Evolutionary conservation across 257 asterid species (phyloP), one percentile per base, ranked within the genome.

Genomic region (Lantana camara): DNA sequence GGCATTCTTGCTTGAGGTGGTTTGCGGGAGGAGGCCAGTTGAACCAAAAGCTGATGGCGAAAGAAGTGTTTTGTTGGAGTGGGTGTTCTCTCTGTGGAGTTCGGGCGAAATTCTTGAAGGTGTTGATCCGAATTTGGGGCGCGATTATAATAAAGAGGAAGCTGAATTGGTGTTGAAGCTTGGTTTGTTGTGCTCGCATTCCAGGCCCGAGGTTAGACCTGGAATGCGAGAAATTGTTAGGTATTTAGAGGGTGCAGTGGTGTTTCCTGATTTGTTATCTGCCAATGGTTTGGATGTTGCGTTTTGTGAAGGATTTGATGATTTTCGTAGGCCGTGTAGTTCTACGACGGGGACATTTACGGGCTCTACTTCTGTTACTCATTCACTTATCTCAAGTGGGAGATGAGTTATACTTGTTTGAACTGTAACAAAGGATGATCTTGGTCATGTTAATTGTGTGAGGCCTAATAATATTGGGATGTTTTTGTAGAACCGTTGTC

Each of bases 1-100:
- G 5, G 86, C 87, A 0, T 80, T 88, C 51, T 21, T 85, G 63
- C 94, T 88, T 1, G 96, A 88, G 74, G 96, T 88, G 8, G 82
- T 58, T 0, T 77, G 84, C 21, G 96, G 94, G 12, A 72, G 86
- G 71, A 83, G 94, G 73, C 96, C 96, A 0, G 67, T 88, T 0
- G 82, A 85, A 2, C 71, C 81, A 1, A 73, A 60, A 24, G 72
- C 66, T 3, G 19, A 59, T 1, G 1, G 46, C 0, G 84, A 81
- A 0, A 76, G 71, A 14, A 16, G 66, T 1, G 75, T 85, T 35
- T 56, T 88, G 70, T 53, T 83, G 0, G 94, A 88, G 17, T 80
- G 78, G 83, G 96, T 88, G 20, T 69, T 66, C 32, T 42, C 72
- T 0, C 27, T 65, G 42, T 85, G 89, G 90, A 70, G 70, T 4